A percentile compares a stretch with the other conserved stretches of the same genome.
These are phyloP conservation scores for Comarum palustre DNA, from an alignment of 306 rosid genomes.

Conservation along the genomic window DNA sequence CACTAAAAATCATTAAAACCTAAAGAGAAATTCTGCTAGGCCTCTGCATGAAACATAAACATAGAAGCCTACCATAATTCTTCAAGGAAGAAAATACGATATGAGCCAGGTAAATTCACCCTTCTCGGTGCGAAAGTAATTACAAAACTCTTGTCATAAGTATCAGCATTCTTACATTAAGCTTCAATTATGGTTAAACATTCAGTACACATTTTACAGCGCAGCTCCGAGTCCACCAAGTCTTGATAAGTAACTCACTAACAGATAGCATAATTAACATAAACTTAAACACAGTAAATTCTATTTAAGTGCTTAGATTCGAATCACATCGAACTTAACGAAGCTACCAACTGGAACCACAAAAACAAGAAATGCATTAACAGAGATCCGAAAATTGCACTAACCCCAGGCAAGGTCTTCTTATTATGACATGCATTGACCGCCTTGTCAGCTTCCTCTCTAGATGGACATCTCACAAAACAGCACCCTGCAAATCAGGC, in stretches of 20 bases:
- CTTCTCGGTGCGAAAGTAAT: not conserved
- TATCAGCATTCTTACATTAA: not conserved
- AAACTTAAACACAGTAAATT: slow-evolving; percentile 7
- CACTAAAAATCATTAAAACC: not conserved
- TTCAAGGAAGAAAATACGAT: no score
- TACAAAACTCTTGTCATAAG: slow-evolving; percentile 4
- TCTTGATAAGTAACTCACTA: not conserved
- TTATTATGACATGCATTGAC: slow-evolving; percentile 93
- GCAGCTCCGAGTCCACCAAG: not conserved
- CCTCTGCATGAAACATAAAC: not conserved
- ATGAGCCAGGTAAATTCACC: no score
- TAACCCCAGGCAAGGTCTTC: slow-evolving; percentile 87
- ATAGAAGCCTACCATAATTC: not conserved
- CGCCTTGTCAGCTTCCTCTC: slow-evolving; percentile 93
- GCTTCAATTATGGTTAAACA: not conserved
- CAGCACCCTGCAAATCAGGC: slow-evolving; percentile 65
- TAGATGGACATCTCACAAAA: slow-evolving; percentile 85
- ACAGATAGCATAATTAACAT: not conserved
- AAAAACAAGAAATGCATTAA: slow-evolving; percentile 1
- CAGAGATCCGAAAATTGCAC: slow-evolving; percentile 28
- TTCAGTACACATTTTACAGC: not conserved
- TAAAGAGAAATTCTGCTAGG: not conserved
- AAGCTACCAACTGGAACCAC: slow-evolving; percentile 3
- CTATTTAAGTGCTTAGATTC: not conserved
- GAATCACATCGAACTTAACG: slow-evolving; percentile 18